These are phyloP conservation scores for Tulasnella sp. DNA, from an alignment of 768 basidiomycete species.

Conservation along the genomic window DNA sequence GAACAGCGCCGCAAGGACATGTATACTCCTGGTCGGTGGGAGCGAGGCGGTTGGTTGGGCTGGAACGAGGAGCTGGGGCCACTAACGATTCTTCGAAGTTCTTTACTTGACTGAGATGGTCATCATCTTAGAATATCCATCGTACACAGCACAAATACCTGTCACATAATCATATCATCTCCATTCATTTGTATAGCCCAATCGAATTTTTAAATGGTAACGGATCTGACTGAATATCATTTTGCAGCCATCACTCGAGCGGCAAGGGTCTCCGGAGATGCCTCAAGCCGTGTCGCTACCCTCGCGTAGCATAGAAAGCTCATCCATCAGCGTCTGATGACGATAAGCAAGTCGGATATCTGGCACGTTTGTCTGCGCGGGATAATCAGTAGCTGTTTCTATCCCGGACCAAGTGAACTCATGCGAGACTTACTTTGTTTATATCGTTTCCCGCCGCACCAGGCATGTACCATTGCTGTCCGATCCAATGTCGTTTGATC, in stretches of 20 bases:
- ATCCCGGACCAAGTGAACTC: not conserved
- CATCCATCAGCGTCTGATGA: conserved; percentile 80
- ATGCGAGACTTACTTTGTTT: conserved; percentile 55
- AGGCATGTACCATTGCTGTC: conserved; percentile 84
- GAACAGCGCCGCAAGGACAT: conserved; percentile 42
- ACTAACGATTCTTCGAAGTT: too few species aligned
- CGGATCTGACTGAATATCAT: too few species aligned
- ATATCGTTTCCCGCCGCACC: conserved; percentile 94
- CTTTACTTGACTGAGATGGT: too few species aligned
- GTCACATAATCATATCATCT: too few species aligned
- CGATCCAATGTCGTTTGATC: conserved; percentile 91
- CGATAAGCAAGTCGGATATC: conserved; percentile 82
- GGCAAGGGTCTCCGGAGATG: not conserved
- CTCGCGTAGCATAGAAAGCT: conserved; percentile 53
- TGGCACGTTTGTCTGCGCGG: conserved; percentile 85
- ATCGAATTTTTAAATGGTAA: too few species aligned
- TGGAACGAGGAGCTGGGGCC: conserved; percentile 9
- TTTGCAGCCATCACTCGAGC: not conserved
- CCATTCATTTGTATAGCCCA: too few species aligned
- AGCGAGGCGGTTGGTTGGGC: conserved; percentile 50
- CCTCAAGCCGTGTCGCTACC: not conserved
- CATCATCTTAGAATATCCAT: too few species aligned
- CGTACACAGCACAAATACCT: too few species aligned
- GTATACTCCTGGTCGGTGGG: conserved; percentile 48
- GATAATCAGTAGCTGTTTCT: conserved; percentile 11